These are phyloP conservation scores for Circinella umbellata DNA, from an alignment of 371 early-diverging fungal genomes.

Conservation along the genomic window DNA sequence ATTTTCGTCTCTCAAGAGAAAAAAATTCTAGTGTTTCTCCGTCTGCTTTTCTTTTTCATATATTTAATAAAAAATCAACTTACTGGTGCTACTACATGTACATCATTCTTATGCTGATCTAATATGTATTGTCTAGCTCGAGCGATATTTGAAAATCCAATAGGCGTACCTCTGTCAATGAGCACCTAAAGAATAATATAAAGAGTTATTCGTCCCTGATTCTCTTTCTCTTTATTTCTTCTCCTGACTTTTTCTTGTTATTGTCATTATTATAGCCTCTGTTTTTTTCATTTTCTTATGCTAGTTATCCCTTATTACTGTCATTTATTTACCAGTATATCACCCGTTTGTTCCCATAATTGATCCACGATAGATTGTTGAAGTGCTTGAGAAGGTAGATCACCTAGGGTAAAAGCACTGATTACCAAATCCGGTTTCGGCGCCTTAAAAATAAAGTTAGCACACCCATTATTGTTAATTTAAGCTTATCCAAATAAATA, in stretches of 20 bases:
- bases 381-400: constrained; percentile 68
- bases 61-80: constrained; percentile 17
- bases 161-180: constrained; percentile 88
- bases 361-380: constrained; percentile 71
- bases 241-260: not conserved
- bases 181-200: constrained; percentile 57
- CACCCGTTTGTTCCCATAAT: constrained; percentile 80
- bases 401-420: constrained; percentile 76
- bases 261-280: not conserved
- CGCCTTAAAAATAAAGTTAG: constrained; percentile 22
- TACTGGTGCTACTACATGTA: constrained; percentile 76
- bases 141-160: constrained; percentile 72
- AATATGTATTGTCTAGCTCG: constrained; percentile 77
- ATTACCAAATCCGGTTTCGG: constrained; percentile 73
- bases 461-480: not conserved
- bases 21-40: not conserved
- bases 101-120: constrained; percentile 36
- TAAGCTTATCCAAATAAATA: not conserved
- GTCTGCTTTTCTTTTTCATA: not conserved
- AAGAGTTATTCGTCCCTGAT: not conserved
- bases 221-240: too few relatives aligned
- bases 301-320: not conserved
- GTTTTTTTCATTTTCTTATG: not conserved
- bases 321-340: constrained; percentile 64
- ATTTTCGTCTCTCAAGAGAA: too few relatives aligned